These are phyloP conservation scores for Diaporthe eres DNA, from an alignment of 2,329 filamentous ascomycete species.

Conservation along the genomic window DNA sequence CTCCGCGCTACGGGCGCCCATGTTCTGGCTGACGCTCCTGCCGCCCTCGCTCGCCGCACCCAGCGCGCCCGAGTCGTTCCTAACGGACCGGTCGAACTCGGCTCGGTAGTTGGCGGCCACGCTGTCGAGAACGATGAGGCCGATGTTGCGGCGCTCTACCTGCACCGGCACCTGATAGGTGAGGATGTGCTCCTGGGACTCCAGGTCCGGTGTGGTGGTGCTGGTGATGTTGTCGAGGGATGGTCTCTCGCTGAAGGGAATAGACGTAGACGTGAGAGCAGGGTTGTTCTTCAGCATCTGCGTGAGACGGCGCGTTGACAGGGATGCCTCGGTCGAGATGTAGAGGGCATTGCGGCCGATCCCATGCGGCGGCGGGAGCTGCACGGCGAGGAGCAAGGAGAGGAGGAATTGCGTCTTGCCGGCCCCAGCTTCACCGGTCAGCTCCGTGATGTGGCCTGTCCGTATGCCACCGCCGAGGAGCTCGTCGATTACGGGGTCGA, in stretches of 20 bases:
- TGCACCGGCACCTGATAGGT: conserved; percentile 92
- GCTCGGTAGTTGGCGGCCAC: conserved; percentile 96
- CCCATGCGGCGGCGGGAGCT: conserved; percentile 82
- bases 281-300: conserved; percentile 83
- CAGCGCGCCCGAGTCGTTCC: conserved; percentile 7
- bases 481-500: conserved; percentile 79
- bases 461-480: conserved; percentile 84
- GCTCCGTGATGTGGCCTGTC: conserved; percentile 85
- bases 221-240: conserved; percentile 84
- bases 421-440: conserved; percentile 92
- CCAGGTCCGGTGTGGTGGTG: conserved; percentile 88
- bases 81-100: conserved; percentile 77
- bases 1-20: conserved; percentile 83
- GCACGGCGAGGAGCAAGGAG: conserved; percentile 84
- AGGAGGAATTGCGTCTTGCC: conserved; percentile 97
- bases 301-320: conserved; percentile 84
- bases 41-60: conserved; percentile 47
- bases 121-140: conserved; percentile 89
- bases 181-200: conserved; percentile 95
- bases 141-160: conserved; percentile 80
- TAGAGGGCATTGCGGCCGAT: conserved; percentile 85
- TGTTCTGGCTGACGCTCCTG: conserved; percentile 61
- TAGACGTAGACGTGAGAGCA: conserved; percentile 57
- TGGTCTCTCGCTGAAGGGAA: conserved; percentile 56
- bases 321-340: conserved; percentile 90